Percentiles rank a stretch among this genome's conserved stretches.
Conservation (phyloP, 2,329 filamentous ascomycete species). For the Talaromyces sp. region DNA sequence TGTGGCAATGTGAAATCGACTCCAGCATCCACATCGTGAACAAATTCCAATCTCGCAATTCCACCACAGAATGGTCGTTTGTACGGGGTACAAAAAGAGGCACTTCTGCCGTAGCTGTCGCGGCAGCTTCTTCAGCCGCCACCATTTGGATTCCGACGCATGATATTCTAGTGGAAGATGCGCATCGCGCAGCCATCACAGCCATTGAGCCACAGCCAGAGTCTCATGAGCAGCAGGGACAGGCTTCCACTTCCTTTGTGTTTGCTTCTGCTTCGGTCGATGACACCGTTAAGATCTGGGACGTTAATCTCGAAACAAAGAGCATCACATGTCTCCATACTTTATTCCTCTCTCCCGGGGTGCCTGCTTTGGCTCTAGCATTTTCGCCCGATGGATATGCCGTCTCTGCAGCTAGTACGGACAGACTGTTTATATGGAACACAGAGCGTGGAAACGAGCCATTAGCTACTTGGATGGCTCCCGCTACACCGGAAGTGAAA, state of each 20-base stretch:
- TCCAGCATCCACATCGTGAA: constrained; percentile 32
- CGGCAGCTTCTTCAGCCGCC: constrained; percentile 33
- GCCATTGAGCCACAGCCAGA: constrained; percentile 37
- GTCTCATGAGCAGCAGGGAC: constrained; percentile 20
- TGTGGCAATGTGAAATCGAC: constrained; percentile 37
- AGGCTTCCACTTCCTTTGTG: constrained; percentile 22
- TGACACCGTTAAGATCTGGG: constrained; percentile 41
- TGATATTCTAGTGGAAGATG: constrained; percentile 31
- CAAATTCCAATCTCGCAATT: constrained; percentile 25
- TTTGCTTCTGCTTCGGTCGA: constrained; percentile 43
- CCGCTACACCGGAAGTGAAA: constrained; percentile 24
- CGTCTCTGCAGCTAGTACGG: constrained; percentile 39
- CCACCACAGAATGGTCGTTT: constrained; percentile 36
- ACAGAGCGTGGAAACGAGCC: constrained; percentile 38
- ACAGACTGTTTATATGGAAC: constrained; percentile 43
- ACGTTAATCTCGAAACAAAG: constrained; percentile 32
- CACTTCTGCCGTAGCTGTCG: constrained; percentile 29
- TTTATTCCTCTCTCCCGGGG: constrained; percentile 29
- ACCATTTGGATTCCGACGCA: constrained; percentile 43
- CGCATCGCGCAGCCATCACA: constrained; percentile 40
- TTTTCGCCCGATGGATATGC: constrained; percentile 46
- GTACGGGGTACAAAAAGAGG: constrained; percentile 28
- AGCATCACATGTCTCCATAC: constrained; percentile 32
- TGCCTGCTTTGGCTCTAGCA: constrained; percentile 35
- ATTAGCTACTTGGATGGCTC: constrained; percentile 35